A percentile compares a stretch with the other conserved stretches of the same genome.
These are phyloP conservation scores for Tuber indicum DNA, from an alignment of 495 filamentous ascomycete genomes.

Conservation along the genomic window DNA sequence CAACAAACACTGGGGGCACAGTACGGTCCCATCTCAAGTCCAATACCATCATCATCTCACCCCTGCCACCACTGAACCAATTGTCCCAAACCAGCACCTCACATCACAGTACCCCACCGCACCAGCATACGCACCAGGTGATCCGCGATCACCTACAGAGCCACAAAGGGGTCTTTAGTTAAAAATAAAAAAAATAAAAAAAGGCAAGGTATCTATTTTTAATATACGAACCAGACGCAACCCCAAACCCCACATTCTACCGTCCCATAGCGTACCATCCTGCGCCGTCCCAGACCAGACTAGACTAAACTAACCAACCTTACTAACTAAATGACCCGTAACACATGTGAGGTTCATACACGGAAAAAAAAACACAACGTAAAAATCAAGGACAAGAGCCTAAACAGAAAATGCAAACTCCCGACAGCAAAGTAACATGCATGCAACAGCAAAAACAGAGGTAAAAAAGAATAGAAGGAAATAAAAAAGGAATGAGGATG, in stretches of 20 bases:
- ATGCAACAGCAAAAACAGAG: not conserved
- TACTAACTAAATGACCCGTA: not conserved
- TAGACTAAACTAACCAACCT: not conserved
- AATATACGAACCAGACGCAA: constrained; percentile 1
- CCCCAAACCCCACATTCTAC: constrained; percentile 1
- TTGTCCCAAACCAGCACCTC: not conserved
- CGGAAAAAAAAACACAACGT: not conserved
- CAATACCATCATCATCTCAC: not conserved
- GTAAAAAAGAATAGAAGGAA: not conserved
- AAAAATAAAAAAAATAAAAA: not conserved
- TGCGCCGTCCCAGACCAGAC: not conserved
- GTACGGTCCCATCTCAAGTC: not conserved
- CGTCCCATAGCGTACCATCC: not conserved
- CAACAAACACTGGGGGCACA: not conserved
- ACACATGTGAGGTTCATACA: not conserved
- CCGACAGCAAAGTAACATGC: not conserved
- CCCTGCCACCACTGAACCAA: not conserved
- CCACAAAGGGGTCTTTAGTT: not conserved
- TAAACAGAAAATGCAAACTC: not conserved
- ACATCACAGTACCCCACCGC: not conserved
- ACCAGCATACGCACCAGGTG: not conserved
- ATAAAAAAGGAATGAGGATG: not conserved
- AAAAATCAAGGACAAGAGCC: not conserved
- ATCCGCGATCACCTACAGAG: not conserved
- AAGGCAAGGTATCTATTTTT: not conserved